Evolutionary conservation across 768 basidiomycete genomes (phyloP), one percentile per base, ranked within the genome.

Genomic region (Candolleomyces efflorescens): DNA sequence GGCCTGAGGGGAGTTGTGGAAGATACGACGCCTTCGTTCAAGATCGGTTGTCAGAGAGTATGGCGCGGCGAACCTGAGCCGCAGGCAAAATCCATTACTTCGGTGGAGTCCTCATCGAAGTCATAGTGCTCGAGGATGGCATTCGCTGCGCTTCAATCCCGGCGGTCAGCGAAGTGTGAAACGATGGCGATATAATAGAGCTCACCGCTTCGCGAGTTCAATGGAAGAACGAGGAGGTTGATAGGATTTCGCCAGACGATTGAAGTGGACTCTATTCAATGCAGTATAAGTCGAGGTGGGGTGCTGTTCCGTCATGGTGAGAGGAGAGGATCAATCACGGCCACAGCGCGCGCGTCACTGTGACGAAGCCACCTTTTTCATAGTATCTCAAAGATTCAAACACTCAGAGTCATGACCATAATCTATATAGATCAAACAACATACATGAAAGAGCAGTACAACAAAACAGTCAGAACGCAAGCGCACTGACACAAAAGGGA

Each of bases 11-110:
- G n/a, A 6, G n/a, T 20, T 3, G 27, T 47, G 24, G 46, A 17
- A 45, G 46, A 10, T 18, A 12, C 11, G 20, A 24, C 27, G 20
- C 37, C 18, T 24, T 26, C 26, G 53, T 23, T 32, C 5, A 32
- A 32, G 7, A 32, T 11, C 20, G 46, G 44, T 45, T 15, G 48
- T 24, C 37, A 7, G n/a, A n/a, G 27, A 49, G 24, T 49, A 18
- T 45, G 46, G 13, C n/a, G 13, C 11, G 20, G 26, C 37, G 20
- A 6, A 27, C 87, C 89, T 59, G 81, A 81, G 12, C 89, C 88
- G 66, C 89, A 91, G 4, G 89, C 89, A 64, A 81, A 91, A 62
- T 91, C 90, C 78, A 92, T 74, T 17, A 86, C 74, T 5, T 69
- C 73, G 5, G 89, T 90, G 5, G 62, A 64, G 26, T 82, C 76